phyloP scores from a whole-genome alignment of 2,329 filamentous ascomycete species.

The Orbilia javanica region DNA sequence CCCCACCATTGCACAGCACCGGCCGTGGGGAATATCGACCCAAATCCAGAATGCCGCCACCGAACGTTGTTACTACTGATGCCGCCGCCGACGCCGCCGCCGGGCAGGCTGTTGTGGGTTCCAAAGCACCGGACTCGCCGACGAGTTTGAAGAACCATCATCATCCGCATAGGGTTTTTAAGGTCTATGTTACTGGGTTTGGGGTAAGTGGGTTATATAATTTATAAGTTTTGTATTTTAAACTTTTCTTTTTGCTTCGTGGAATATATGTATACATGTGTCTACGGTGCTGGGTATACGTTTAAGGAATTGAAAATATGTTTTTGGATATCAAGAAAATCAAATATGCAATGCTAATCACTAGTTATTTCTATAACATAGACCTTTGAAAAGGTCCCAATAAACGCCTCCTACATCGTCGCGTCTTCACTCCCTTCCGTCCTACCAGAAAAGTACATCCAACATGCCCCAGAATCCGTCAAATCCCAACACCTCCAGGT shows the following conservation, averaged over 20 bases:
- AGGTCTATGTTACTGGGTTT: conserved; percentile 55
- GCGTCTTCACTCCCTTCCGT: conserved; percentile 40
- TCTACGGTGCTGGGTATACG: no score
- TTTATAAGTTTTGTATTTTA: no score
- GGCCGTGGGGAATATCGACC: conserved; percentile 6
- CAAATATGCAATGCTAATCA: no score
- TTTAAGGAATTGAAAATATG: no score
- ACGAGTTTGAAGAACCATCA: conserved; percentile 25
- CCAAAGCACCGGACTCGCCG: conserved; percentile 3
- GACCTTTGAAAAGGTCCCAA: conserved; percentile 27
- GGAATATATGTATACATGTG: neutral
- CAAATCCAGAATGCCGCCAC: conserved; percentile 30
- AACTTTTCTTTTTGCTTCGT: neutral
- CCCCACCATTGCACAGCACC: conserved; percentile 19
- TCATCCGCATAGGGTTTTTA: conserved; percentile 49
- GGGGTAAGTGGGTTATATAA: conserved; percentile 29
- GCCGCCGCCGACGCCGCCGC: neutral
- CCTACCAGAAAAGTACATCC: conserved; percentile 45
- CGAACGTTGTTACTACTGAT: conserved; percentile 8
- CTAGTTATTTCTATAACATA: no score
- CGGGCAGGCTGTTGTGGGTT: neutral
- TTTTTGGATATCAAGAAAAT: no score
- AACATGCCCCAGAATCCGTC: conserved; percentile 27
- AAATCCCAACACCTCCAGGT: conserved; percentile 37
- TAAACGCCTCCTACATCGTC: conserved; percentile 53